Conservation (phyloP, 2,329 filamentous ascomycete species). For the Venturia carpophila region DNA sequence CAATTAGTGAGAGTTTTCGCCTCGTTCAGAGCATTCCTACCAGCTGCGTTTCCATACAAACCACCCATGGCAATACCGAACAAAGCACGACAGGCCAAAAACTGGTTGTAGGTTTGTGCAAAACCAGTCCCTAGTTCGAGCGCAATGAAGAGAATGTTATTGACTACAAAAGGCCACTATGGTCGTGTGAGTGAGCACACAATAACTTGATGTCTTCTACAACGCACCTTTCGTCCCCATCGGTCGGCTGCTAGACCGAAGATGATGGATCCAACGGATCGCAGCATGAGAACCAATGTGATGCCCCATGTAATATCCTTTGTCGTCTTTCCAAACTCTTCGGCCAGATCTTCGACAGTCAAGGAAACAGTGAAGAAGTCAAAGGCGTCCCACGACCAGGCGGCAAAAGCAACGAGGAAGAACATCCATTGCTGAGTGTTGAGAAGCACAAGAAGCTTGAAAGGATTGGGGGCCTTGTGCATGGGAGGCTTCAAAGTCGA, state of each 20-base stretch:
- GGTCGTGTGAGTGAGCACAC: slow-evolving; percentile 24
- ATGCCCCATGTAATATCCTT: slow-evolving; percentile 39
- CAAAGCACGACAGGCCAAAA: slow-evolving; percentile 51
- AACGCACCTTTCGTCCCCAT: slow-evolving; percentile 42
- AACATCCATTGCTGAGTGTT: slow-evolving; percentile 22
- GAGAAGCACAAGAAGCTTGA: slow-evolving; percentile 34
- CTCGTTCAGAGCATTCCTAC: background rate
- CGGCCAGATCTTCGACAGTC: slow-evolving; percentile 46
- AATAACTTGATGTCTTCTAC: background rate
- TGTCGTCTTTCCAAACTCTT: slow-evolving; percentile 46
- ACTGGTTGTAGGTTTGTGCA: slow-evolving; percentile 49
- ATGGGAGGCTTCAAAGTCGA: slow-evolving; percentile 44
- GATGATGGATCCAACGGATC: slow-evolving; percentile 50
- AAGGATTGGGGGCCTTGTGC: slow-evolving; percentile 43
- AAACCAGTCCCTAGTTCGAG: slow-evolving; percentile 55
- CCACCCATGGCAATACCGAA: slow-evolving; percentile 60
- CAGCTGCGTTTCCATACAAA: slow-evolving; percentile 19
- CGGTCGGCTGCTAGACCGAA: slow-evolving; percentile 49
- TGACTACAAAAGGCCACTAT: slow-evolving; percentile 48
- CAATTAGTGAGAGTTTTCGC: slow-evolving; percentile 28
- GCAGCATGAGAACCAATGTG: slow-evolving; percentile 52
- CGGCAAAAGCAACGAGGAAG: slow-evolving; percentile 21
- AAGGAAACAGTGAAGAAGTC: slow-evolving; percentile 47
- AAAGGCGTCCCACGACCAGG: slow-evolving; percentile 55
- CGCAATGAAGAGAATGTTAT: slow-evolving; percentile 53